Conservation (phyloP, 2,329 filamentous ascomycete genomes). For the Aureobasidium mangrovei region DNA sequence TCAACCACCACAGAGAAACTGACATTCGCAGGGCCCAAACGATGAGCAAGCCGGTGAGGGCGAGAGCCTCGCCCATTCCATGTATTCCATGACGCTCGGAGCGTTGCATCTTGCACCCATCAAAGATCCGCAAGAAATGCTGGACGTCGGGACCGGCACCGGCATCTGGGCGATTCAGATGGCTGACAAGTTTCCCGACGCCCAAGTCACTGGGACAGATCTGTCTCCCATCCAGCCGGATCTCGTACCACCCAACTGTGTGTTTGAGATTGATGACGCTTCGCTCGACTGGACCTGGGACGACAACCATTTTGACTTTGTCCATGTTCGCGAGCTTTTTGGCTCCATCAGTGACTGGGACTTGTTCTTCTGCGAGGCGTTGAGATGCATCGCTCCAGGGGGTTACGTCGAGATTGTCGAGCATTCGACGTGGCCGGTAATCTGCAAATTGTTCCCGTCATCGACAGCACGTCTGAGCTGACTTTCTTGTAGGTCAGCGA, state of each 20-base stretch:
- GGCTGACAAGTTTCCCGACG: constrained; percentile 23
- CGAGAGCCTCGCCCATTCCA: constrained; percentile 37
- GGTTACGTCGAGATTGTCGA: constrained; percentile 35
- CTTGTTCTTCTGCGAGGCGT: constrained; percentile 30
- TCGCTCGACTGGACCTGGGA: constrained; percentile 33
- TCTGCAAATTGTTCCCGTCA: neutral
- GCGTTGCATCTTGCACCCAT: constrained; percentile 26
- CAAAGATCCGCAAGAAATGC: constrained; percentile 22
- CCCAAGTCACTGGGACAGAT: constrained; percentile 38
- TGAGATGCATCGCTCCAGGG: constrained; percentile 27
- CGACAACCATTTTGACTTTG: constrained; percentile 33
- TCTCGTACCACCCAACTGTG: constrained; percentile 39
- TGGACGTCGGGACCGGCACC: constrained; percentile 45
- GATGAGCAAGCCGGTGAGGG: constrained; percentile 36
- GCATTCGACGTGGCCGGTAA: constrained; percentile 28
- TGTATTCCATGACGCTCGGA: constrained; percentile 30
- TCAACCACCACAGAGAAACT: constrained; percentile 16
- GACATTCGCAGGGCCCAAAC: constrained; percentile 29
- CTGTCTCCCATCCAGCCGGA: constrained; percentile 42
- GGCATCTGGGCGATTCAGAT: constrained; percentile 33
- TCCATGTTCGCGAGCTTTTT: constrained; percentile 39
- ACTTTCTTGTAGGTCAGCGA: constrained; percentile 18
- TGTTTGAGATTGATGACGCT: constrained; percentile 41
- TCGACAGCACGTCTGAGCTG: neutral
- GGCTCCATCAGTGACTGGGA: constrained; percentile 40